A percentile compares a stretch with the other conserved stretches of the same genome.
phyloP scores from a whole-genome alignment of 768 basidiomycete genomes.

The Termitomyces bulborhizus region DNA sequence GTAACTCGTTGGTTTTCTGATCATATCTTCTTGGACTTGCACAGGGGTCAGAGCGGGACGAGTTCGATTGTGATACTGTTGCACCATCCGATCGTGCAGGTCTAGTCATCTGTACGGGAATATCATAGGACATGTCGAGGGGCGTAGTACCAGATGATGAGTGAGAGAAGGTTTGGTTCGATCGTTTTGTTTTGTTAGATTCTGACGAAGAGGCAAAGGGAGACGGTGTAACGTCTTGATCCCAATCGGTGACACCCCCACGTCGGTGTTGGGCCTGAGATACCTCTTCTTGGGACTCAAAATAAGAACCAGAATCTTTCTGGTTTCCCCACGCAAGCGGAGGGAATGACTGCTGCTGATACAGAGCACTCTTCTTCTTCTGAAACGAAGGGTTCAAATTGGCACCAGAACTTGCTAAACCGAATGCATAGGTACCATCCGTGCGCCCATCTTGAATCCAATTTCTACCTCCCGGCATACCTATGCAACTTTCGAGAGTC shows the following conservation, averaged over 20 bases:
- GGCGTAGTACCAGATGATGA: constrained; percentile 7
- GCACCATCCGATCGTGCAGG: constrained; percentile 7
- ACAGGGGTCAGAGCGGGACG: neutral
- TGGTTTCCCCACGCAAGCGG: constrained; percentile 56
- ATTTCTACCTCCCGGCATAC: constrained; percentile 55
- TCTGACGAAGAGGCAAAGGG: constrained; percentile 40
- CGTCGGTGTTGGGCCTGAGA: constrained; percentile 17
- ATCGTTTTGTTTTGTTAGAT: constrained; percentile 29
- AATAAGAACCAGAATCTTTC: constrained; percentile 51
- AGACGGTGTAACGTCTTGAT: constrained; percentile 19
- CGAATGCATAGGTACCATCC: constrained; percentile 51
- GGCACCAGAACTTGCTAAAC: constrained; percentile 35
- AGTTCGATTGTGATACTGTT: neutral
- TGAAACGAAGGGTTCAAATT: constrained; percentile 29
- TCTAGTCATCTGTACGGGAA: neutral
- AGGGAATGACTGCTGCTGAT: constrained; percentile 34
- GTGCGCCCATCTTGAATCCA: constrained; percentile 57
- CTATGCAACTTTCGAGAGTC: constrained; percentile 67
- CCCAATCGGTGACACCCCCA: constrained; percentile 22
- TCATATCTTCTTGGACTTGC: neutral
- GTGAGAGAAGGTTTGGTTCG: constrained; percentile 24
- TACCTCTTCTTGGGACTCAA: constrained; percentile 23
- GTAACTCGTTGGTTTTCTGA: neutral
- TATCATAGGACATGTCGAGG: constrained; percentile 7
- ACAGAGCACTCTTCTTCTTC: constrained; percentile 33